A percentile compares a stretch with the other conserved stretches of the same genome.
Evolutionary conservation across 1,284 basidiomycete genomes (phyloP).

Genomic region (Ceratobasidium sp.): DNA sequence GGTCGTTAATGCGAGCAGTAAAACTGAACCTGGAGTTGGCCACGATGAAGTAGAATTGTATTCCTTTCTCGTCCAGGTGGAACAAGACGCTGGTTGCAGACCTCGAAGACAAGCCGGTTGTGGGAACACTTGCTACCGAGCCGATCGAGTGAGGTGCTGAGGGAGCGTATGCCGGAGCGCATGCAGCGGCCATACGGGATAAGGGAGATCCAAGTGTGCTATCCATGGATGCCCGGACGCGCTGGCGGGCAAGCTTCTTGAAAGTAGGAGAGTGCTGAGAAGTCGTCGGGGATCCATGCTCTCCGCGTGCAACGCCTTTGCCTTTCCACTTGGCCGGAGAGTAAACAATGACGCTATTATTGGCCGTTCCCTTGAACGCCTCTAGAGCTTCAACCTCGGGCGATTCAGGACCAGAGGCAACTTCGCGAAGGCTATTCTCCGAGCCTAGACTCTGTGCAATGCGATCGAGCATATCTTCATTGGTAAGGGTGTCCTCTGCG

Average conservation of each 20-base stretch:
- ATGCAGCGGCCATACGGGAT: neutral
- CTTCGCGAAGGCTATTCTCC: neutral
- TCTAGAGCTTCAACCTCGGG: neutral
- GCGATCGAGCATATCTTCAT: constrained; percentile 13
- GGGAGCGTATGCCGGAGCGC: neutral
- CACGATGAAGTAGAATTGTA: constrained; percentile 10
- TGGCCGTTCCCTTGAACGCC: neutral
- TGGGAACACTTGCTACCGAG: neutral
- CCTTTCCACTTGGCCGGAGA: constrained; percentile 19
- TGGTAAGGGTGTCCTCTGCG: neutral
- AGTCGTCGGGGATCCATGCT: constrained; percentile 24
- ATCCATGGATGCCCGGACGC: constrained; percentile 12
- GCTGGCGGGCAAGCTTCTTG: constrained; percentile 25
- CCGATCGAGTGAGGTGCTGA: neutral
- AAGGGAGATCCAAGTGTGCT: constrained; percentile 2
- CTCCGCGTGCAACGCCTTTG: constrained; percentile 18
- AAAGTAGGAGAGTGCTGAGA: constrained; percentile 31
- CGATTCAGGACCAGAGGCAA: neutral
- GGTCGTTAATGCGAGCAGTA: neutral
- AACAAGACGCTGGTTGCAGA: neutral
- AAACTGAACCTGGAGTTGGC: constrained; percentile 13
- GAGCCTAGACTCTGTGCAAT: constrained; percentile 8
- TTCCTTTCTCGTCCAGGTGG: constrained; percentile 7
- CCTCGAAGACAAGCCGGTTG: neutral
- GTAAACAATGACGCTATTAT: neutral